Conservation (phyloP, 176 grass and related monocot genomes). For the Luzula sylvatica region DNA sequence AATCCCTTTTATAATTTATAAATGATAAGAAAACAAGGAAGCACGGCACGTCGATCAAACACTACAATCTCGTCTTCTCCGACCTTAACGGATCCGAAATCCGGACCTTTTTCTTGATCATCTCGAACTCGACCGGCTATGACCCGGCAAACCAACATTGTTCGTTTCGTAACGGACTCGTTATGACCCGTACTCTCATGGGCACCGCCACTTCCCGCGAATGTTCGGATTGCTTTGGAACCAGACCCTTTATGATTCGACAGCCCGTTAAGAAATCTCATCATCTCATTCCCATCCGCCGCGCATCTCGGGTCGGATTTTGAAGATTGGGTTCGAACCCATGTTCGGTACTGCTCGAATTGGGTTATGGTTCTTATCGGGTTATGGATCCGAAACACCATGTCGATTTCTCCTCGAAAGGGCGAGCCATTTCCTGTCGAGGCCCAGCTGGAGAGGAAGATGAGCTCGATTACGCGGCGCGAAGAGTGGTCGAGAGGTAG, state of each 20-base stretch:
- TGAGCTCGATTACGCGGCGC: neutral
- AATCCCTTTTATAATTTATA: slow-evolving; percentile 19
- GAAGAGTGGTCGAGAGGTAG: slow-evolving; percentile 1
- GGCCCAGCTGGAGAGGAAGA: slow-evolving; percentile 14
- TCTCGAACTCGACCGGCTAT: slow-evolving; percentile 22
- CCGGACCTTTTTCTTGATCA: neutral
- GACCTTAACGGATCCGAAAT: slow-evolving; percentile 7
- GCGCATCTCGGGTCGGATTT: slow-evolving; percentile 7
- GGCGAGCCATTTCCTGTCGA: neutral
- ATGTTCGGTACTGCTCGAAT: slow-evolving; percentile 10
- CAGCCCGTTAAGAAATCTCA: slow-evolving; percentile 4
- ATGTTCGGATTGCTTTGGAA: slow-evolving; percentile 6
- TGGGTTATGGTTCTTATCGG: slow-evolving; percentile 8
- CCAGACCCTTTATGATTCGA: neutral
- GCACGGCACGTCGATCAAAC: slow-evolving; percentile 17
- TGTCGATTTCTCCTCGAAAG: neutral
- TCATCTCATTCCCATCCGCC: slow-evolving; percentile 17
- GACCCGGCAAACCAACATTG: slow-evolving; percentile 24
- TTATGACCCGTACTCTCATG: slow-evolving; percentile 5
- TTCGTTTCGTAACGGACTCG: neutral
- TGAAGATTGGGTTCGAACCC: neutral
- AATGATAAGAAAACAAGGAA: slow-evolving; percentile 27
- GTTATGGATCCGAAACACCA: slow-evolving; percentile 12
- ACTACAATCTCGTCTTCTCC: slow-evolving; percentile 20
- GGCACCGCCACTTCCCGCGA: slow-evolving; percentile 15